Evolutionary conservation across 1,284 basidiomycete genomes (phyloP).

Genomic region (Golubevia pallescens): DNA sequence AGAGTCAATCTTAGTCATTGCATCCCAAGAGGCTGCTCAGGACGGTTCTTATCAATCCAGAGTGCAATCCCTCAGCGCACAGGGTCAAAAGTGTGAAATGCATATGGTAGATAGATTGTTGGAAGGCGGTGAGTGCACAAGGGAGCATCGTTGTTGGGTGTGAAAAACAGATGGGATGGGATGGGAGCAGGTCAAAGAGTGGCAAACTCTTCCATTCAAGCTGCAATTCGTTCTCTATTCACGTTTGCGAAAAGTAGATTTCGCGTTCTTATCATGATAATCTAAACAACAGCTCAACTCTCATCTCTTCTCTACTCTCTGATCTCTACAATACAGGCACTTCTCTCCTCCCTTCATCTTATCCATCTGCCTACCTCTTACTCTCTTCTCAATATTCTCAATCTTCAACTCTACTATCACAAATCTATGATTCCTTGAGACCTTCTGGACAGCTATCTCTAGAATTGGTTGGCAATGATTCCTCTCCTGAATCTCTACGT

Average conservation of each 20-base stretch:
- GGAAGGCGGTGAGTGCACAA: constrained; percentile 26
- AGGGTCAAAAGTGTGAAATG: constrained; percentile 28
- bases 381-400: constrained; percentile 28
- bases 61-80: neutral
- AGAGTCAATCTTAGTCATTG: neutral
- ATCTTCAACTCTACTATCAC: constrained; percentile 29
- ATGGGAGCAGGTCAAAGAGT: too few relatives aligned
- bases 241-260: too few relatives aligned
- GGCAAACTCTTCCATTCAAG: too few relatives aligned
- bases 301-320: too few relatives aligned
- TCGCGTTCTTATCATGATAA: too few relatives aligned
- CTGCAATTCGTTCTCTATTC: too few relatives aligned
- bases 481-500: constrained; percentile 15
- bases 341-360: constrained; percentile 23
- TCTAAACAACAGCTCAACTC: too few relatives aligned
- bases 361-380: constrained; percentile 32
- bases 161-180: too few relatives aligned
- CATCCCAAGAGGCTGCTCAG: neutral
- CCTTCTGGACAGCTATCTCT: constrained; percentile 30
- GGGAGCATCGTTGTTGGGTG: too few relatives aligned
- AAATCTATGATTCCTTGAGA: constrained; percentile 24
- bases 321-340: too few relatives aligned
- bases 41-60: neutral
- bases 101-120: constrained; percentile 61
- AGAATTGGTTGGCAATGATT: constrained; percentile 24